Percentiles rank a stretch among this genome's conserved stretches.
These are phyloP conservation scores for Senna tora DNA, from an alignment of 306 rosid species.

Conservation along the genomic window DNA sequence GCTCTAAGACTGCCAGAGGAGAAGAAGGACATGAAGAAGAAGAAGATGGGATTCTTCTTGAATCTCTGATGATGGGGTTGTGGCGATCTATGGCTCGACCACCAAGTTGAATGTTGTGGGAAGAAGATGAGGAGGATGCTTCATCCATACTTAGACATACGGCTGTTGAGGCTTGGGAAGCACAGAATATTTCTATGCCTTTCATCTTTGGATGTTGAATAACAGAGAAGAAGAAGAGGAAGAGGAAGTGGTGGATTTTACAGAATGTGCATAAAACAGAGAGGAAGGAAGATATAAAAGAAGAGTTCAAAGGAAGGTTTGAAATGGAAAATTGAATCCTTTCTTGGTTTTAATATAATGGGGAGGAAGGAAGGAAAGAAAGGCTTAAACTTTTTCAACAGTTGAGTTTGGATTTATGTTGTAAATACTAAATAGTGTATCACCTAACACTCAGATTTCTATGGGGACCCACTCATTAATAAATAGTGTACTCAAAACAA, in stretches of 20 bases:
- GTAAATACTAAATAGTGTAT: neutral
- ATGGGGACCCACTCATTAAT: neutral
- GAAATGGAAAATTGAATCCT: conserved; percentile 25
- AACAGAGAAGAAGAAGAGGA: conserved; percentile 10
- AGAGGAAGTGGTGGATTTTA: conserved; percentile 37
- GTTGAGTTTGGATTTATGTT: neutral
- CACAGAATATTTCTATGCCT: conserved; percentile 70
- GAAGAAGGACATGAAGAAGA: conserved; percentile 13
- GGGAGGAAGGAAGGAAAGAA: neutral
- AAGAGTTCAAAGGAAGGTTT: conserved; percentile 31
- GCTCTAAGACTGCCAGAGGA: conserved; percentile 41
- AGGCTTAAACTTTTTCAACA: neutral
- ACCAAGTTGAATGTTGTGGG: conserved; percentile 62
- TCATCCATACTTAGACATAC: conserved; percentile 71
- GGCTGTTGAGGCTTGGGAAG: conserved; percentile 87
- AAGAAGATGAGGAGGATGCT: conserved; percentile 56
- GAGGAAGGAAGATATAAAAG: conserved; percentile 35
- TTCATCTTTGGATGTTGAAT: conserved; percentile 56
- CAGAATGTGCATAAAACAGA: conserved; percentile 44
- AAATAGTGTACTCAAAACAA: neutral
- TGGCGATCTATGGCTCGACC: conserved; percentile 88
- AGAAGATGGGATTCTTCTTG: conserved; percentile 54
- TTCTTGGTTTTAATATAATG: conserved; percentile 16
- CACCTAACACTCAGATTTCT: neutral
- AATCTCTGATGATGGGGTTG: conserved; percentile 85